These are phyloP conservation scores for Darksidea phi DNA, from an alignment of 495 filamentous ascomycete species.

Conservation along the genomic window DNA sequence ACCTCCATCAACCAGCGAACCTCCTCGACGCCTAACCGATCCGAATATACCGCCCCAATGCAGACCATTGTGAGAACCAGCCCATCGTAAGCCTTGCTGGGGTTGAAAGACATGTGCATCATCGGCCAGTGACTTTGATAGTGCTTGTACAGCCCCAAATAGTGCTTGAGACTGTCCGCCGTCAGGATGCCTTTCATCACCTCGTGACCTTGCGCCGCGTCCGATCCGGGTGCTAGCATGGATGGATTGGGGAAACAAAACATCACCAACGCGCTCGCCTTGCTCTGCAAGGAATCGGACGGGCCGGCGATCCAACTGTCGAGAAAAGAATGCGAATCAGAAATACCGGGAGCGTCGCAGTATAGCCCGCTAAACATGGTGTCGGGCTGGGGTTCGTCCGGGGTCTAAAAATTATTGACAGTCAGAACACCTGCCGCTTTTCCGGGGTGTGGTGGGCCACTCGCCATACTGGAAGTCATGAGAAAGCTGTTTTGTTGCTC, in stretches of 20 bases:
- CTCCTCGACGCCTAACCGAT: constrained; percentile 51
- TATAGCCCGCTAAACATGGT: constrained; percentile 40
- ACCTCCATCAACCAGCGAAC: constrained; percentile 61
- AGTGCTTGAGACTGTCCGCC: constrained; percentile 59
- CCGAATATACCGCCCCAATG: constrained; percentile 66
- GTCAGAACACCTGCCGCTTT: constrained; percentile 31
- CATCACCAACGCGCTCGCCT: constrained; percentile 38
- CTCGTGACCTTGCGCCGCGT: constrained; percentile 28
- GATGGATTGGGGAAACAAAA: constrained; percentile 56
- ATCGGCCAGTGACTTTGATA: constrained; percentile 69
- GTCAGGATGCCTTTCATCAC: constrained; percentile 54
- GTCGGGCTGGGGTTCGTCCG: constrained; percentile 38
- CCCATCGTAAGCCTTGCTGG: constrained; percentile 58
- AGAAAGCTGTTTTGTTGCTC: constrained; percentile 29
- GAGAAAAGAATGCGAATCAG: constrained; percentile 30
- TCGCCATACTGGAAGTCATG: constrained; percentile 34
- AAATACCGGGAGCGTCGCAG: constrained; percentile 36
- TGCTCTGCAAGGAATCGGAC: constrained; percentile 41
- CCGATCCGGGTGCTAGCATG: constrained; percentile 9
- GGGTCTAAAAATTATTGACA: constrained; percentile 30
- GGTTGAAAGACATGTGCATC: constrained; percentile 65
- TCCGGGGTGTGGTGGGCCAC: constrained; percentile 27
- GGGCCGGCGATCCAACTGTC: constrained; percentile 40
- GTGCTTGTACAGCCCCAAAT: constrained; percentile 60
- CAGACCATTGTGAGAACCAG: constrained; percentile 63